Percentiles rank a stretch among this genome's conserved stretches.
Evolutionary conservation across 2,329 filamentous ascomycete genomes (phyloP).

Genomic region (Verticillium nonalfalfae): DNA sequence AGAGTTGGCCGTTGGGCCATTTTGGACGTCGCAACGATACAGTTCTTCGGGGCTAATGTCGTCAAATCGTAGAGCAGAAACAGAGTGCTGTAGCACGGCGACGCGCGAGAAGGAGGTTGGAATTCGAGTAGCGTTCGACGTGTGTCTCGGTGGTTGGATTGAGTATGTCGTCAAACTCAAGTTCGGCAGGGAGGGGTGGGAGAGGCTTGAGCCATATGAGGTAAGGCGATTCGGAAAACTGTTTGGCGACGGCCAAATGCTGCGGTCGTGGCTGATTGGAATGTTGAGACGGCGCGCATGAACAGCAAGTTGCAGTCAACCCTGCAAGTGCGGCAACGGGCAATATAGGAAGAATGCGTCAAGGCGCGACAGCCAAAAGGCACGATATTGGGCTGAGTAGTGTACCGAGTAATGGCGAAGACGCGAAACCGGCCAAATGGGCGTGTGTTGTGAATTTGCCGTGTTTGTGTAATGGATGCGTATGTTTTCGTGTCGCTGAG

Average conservation of each 20-base stretch:
- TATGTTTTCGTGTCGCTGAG: not conserved
- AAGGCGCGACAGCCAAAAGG: not conserved
- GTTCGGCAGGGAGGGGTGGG: constrained; percentile 6
- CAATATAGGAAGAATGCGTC: constrained; percentile 3
- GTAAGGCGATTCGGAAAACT: not conserved
- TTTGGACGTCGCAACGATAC: constrained; percentile 8
- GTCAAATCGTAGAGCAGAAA: constrained; percentile 2
- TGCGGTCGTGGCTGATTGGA: constrained; percentile 8
- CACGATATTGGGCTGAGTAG: not conserved
- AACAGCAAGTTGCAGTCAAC: constrained; percentile 16
- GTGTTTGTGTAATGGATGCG: not conserved
- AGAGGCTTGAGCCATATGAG: constrained; percentile 5
- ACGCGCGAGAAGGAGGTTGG: constrained; percentile 7
- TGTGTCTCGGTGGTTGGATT: constrained; percentile 14
- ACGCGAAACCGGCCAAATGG: not conserved
- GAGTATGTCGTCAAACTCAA: constrained; percentile 13
- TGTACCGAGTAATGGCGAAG: not conserved
- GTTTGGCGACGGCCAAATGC: not conserved
- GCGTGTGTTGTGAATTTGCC: not conserved
- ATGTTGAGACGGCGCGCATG: constrained; percentile 8
- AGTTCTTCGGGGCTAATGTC: not conserved
- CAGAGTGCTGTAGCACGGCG: not conserved
- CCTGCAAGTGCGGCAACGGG: not conserved
- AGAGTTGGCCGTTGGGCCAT: constrained; percentile 54
- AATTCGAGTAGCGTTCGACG: constrained; percentile 8